phyloP scores from a whole-genome alignment of 768 basidiomycete genomes.

The Russula griseocarnosa region DNA sequence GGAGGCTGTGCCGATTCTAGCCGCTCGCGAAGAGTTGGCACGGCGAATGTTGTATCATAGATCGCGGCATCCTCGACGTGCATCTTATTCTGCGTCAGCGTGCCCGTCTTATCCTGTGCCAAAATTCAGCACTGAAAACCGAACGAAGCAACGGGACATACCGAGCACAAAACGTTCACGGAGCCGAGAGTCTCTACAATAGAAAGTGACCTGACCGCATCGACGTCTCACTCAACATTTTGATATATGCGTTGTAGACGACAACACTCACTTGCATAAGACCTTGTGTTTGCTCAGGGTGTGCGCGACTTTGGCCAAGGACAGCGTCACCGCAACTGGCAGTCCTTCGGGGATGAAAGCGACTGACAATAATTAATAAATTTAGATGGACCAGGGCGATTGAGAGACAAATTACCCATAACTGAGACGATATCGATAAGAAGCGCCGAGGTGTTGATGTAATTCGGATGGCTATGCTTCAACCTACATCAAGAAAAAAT shows the following conservation, averaged over 20 bases:
- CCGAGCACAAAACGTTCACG: constrained; percentile 49
- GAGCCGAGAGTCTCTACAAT: constrained; percentile 66
- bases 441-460: constrained; percentile 48
- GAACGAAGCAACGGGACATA: background rate
- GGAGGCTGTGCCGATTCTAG: constrained; percentile 7
- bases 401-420: constrained; percentile 33
- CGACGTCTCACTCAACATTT: background rate
- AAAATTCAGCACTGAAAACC: no score
- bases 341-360: constrained; percentile 53
- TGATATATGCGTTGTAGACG: background rate
- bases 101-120: constrained; percentile 53
- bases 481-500: constrained; percentile 37
- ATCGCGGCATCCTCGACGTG: constrained; percentile 47
- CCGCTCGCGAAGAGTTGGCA: constrained; percentile 7
- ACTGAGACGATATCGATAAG: constrained; percentile 58
- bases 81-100: constrained; percentile 59
- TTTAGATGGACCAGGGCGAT: background rate
- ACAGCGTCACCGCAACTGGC: constrained; percentile 53
- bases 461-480: constrained; percentile 39
- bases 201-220: constrained; percentile 40
- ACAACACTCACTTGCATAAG: constrained; percentile 38
- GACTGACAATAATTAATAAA: constrained; percentile 29
- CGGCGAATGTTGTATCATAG: constrained; percentile 34
- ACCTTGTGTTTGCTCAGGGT: constrained; percentile 51
- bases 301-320: constrained; percentile 44